Evolutionary conservation across 1,139 yeast genomes (phyloP).

Genomic region (Meyerozyma athensensis): DNA sequence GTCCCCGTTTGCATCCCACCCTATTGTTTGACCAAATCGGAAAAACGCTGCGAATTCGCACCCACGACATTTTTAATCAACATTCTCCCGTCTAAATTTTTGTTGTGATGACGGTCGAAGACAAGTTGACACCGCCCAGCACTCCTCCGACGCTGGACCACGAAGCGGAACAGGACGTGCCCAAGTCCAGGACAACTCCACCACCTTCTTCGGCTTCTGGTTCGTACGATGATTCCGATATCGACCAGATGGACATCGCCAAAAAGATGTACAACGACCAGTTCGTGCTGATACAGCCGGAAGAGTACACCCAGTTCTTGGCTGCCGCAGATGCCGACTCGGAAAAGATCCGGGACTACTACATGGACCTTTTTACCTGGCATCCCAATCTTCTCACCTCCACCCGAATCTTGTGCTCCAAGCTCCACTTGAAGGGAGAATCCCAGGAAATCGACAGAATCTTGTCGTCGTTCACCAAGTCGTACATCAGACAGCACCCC

Average conservation of each 20-base stretch:
- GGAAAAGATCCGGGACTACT: slow-evolving; percentile 34
- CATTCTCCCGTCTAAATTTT: neutral
- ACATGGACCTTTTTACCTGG: slow-evolving; percentile 50
- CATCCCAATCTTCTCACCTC: slow-evolving; percentile 47
- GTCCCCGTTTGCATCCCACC: neutral
- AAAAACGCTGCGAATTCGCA: neutral
- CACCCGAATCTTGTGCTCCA: slow-evolving; percentile 57
- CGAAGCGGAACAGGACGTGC: neutral
- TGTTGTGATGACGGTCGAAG: neutral
- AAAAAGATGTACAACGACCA: slow-evolving; percentile 33
- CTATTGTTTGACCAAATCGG: neutral
- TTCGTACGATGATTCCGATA: neutral
- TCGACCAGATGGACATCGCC: slow-evolving; percentile 26
- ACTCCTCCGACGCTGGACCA: neutral
- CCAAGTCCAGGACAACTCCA: slow-evolving; percentile 2
- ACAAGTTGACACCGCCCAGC: slow-evolving; percentile 1
- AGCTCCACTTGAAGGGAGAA: slow-evolving; percentile 73
- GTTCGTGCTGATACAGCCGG: slow-evolving; percentile 41
- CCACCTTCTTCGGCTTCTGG: neutral
- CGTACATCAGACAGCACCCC: slow-evolving; percentile 57
- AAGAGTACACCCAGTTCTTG: slow-evolving; percentile 43
- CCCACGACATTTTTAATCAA: too few species aligned
- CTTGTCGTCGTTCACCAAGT: slow-evolving; percentile 61
- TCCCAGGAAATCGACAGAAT: slow-evolving; percentile 79
- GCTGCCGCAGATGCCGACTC: slow-evolving; percentile 43